phyloP scores from a whole-genome alignment of 768 basidiomycete species.

The Cyclocybe aegerita region DNA sequence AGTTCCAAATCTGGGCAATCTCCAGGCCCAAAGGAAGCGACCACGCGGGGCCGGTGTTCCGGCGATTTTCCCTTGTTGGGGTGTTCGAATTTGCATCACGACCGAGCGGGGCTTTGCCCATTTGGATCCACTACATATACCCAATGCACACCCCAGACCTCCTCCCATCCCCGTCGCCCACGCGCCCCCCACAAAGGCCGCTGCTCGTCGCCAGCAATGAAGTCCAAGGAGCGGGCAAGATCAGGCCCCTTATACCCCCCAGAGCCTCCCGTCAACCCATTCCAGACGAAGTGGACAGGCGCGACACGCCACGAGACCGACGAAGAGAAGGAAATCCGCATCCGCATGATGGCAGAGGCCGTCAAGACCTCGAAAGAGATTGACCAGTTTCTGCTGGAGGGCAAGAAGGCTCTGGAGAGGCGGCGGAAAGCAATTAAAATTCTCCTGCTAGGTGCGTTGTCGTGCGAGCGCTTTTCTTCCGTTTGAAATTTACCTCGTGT shows the following conservation, averaged over 20 bases:
- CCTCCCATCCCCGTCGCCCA: background rate
- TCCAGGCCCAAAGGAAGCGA: slow-evolving; percentile 6
- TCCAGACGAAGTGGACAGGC: slow-evolving; percentile 22
- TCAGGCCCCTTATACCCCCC: slow-evolving; percentile 1
- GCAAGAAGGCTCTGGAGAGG: slow-evolving; percentile 45
- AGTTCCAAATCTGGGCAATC: too few species aligned
- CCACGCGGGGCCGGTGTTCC: slow-evolving; percentile 3
- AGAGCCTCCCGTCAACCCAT: slow-evolving; percentile 23
- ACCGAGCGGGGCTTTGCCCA: slow-evolving; percentile 9
- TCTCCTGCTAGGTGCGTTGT: slow-evolving; percentile 47
- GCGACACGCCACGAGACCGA: slow-evolving; percentile 30
- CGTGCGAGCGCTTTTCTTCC: background rate
- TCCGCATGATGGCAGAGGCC: slow-evolving; percentile 40
- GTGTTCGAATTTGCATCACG: slow-evolving; percentile 7
- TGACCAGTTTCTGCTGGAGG: slow-evolving; percentile 43
- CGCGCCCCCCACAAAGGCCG: background rate
- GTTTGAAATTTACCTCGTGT: background rate
- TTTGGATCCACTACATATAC: slow-evolving; percentile 4
- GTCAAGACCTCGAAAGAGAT: slow-evolving; percentile 45
- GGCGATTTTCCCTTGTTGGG: slow-evolving; percentile 1
- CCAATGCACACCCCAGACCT: background rate
- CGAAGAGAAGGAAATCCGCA: slow-evolving; percentile 30
- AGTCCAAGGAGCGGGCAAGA: slow-evolving; percentile 10
- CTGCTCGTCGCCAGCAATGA: slow-evolving; percentile 12
- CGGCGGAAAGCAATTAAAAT: slow-evolving; percentile 54